These are phyloP conservation scores for Aegle marmelos DNA, from an alignment of 345 rosid genomes.

Conservation along the genomic window DNA sequence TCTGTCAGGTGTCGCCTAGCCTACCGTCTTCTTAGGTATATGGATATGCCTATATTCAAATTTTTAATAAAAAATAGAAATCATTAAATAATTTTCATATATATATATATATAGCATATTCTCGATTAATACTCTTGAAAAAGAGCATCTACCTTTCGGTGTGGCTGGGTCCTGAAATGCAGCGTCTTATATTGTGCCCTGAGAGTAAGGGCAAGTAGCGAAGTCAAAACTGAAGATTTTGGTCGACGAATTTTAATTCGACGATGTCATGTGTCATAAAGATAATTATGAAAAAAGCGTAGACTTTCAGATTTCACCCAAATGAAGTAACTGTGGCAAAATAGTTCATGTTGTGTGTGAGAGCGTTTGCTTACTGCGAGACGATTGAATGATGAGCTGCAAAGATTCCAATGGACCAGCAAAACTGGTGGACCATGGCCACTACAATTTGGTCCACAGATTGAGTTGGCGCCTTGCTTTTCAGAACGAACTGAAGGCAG, in stretches of 20 bases:
- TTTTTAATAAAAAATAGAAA: too few species aligned
- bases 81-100: background rate
- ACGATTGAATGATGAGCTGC: background rate
- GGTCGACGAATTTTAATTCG: background rate
- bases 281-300: background rate
- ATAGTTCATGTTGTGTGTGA: background rate
- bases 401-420: conserved; percentile 20
- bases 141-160: background rate
- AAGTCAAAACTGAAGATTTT: background rate
- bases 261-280: background rate
- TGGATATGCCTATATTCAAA: background rate
- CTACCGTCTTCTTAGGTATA: background rate
- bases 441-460: background rate
- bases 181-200: background rate
- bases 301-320: background rate
- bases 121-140: background rate
- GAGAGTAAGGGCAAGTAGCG: background rate
- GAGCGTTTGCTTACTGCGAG: background rate
- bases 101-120: too few species aligned
- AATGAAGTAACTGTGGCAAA: background rate
- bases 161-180: background rate
- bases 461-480: background rate
- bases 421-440: conserved; percentile 7
- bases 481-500: background rate
- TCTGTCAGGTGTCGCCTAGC: background rate